Percentiles rank a stretch among this genome's conserved stretches.
phyloP scores from a whole-genome alignment of 2,329 filamentous ascomycete genomes.

The Botrytis tulipae region DNA sequence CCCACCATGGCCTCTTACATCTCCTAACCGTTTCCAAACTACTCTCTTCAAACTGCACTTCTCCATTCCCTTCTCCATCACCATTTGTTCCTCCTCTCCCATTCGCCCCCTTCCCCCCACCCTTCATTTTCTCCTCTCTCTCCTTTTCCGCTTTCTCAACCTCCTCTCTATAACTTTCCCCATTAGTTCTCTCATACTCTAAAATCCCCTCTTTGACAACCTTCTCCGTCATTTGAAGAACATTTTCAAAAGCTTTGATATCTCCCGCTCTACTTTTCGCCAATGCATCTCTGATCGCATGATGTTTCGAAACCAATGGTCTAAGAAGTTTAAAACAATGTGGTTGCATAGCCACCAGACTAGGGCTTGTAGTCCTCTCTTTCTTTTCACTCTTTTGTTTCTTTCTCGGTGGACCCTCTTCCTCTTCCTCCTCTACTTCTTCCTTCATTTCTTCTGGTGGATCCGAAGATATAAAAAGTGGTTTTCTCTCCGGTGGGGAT shows the following conservation, averaged over 20 bases:
- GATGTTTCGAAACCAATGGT: constrained; percentile 75
- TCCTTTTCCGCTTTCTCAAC: constrained; percentile 29
- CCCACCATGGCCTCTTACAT: constrained; percentile 84
- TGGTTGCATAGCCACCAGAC: constrained; percentile 78
- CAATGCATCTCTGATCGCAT: constrained; percentile 81
- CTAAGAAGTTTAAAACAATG: constrained; percentile 92
- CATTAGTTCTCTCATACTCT: constrained; percentile 59
- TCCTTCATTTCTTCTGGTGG: constrained; percentile 43
- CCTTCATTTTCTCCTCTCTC: constrained; percentile 31
- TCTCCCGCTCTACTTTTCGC: constrained; percentile 68
- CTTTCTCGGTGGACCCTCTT: constrained; percentile 39
- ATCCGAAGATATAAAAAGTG: constrained; percentile 65
- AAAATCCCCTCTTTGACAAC: constrained; percentile 71
- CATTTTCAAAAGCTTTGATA: constrained; percentile 71
- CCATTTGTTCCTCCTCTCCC: constrained; percentile 34
- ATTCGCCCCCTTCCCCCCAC: constrained; percentile 38
- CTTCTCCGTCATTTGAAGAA: constrained; percentile 71
- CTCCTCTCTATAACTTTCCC: constrained; percentile 49
- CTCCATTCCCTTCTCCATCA: constrained; percentile 35
- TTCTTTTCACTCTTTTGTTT: constrained; percentile 44
- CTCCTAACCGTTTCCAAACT: constrained; percentile 66
- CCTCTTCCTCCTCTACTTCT: constrained; percentile 43
- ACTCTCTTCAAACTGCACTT: constrained; percentile 47
- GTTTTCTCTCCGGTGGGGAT: constrained; percentile 63
- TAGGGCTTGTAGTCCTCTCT: constrained; percentile 49